Evolutionary conservation across 2,329 filamentous ascomycete species (phyloP).

Genomic region (Anthostomella pinea): DNA sequence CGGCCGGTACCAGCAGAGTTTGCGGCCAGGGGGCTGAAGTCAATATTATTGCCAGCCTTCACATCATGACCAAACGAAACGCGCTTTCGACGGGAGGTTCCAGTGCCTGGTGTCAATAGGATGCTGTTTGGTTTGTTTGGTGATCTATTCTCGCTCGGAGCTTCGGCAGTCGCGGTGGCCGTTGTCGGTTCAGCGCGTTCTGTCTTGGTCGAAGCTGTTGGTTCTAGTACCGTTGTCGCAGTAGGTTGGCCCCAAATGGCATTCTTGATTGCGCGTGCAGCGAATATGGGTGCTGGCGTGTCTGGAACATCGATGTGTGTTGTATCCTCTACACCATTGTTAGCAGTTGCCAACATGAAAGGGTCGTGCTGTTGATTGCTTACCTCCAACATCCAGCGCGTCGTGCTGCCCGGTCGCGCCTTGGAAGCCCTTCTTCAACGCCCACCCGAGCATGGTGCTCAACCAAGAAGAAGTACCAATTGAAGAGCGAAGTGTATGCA

Average conservation of each 20-base stretch:
- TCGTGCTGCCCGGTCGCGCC: conserved; percentile 36
- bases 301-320: conserved; percentile 57
- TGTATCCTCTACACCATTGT: conserved; percentile 37
- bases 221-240: conserved; percentile 15
- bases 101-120: conserved; percentile 62
- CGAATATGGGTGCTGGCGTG: conserved; percentile 65
- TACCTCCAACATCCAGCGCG: conserved; percentile 29
- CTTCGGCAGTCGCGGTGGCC: conserved; percentile 19
- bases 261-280: conserved; percentile 61
- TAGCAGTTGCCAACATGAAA: conserved; percentile 9
- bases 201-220: conserved; percentile 33
- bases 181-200: conserved; percentile 31
- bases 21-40: conserved; percentile 21
- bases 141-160: conserved; percentile 37
- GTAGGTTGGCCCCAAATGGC: conserved; percentile 60
- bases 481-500: conserved; percentile 1
- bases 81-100: conserved; percentile 57
- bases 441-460: conserved; percentile 56
- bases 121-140: conserved; percentile 56
- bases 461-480: conserved; percentile 1
- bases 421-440: conserved; percentile 48
- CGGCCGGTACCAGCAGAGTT: conserved; percentile 13
- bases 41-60: conserved; percentile 35
- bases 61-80: conserved; percentile 64
- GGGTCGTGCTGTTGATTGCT: conserved; percentile 3